These are phyloP conservation scores for Alternaria triticimaculans DNA, from an alignment of 2,329 filamentous ascomycete species.

Conservation along the genomic window DNA sequence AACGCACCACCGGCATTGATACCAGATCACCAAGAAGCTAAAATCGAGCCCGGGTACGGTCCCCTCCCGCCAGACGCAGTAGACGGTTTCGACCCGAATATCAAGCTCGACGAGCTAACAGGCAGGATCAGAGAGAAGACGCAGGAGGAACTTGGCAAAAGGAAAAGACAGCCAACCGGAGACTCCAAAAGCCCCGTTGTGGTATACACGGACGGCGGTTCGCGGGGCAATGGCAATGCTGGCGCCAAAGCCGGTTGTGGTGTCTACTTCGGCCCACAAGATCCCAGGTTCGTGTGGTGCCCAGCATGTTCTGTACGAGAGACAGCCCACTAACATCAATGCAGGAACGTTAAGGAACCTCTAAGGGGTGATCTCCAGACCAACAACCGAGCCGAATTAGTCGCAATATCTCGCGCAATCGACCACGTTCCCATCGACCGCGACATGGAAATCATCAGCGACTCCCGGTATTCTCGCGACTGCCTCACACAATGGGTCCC, in stretches of 20 bases:
- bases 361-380: slow-evolving; percentile 79
- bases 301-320: background rate
- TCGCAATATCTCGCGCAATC: slow-evolving; percentile 82
- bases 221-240: slow-evolving; percentile 63
- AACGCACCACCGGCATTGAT: slow-evolving; percentile 22
- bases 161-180: slow-evolving; percentile 55
- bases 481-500: slow-evolving; percentile 85
- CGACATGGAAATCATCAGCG: slow-evolving; percentile 79
- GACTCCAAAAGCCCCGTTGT: slow-evolving; percentile 58
- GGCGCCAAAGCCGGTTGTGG: slow-evolving; percentile 67
- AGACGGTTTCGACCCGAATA: slow-evolving; percentile 67
- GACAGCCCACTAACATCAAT: slow-evolving; percentile 1
- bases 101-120: slow-evolving; percentile 61
- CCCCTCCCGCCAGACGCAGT: slow-evolving; percentile 63
- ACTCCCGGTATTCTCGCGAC: slow-evolving; percentile 89
- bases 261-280: slow-evolving; percentile 68
- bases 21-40: slow-evolving; percentile 20
- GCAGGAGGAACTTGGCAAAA: slow-evolving; percentile 54
- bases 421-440: slow-evolving; percentile 73
- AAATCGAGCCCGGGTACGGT: slow-evolving; percentile 59
- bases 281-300: slow-evolving; percentile 56
- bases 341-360: slow-evolving; percentile 76
- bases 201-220: slow-evolving; percentile 70
- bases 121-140: slow-evolving; percentile 64
- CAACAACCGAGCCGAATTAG: slow-evolving; percentile 95